phyloP scores from a whole-genome alignment of 179 eudicot species.

The Spergularia azorica region DNA sequence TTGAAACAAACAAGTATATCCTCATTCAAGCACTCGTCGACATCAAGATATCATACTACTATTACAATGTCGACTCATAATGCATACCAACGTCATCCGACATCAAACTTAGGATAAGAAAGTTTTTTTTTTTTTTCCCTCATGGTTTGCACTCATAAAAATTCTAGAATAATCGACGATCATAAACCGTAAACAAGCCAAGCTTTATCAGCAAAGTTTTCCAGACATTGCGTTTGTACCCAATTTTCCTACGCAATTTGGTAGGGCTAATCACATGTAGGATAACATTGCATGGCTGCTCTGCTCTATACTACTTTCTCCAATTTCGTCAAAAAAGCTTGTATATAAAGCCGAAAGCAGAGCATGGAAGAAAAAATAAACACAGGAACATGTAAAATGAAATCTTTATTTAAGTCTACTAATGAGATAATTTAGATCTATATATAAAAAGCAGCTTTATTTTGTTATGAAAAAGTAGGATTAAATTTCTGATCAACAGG shows the following conservation, averaged over 20 bases:
- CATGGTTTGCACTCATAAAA: constrained; percentile 13
- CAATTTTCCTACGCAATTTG: constrained; percentile 18
- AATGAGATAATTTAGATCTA: constrained; percentile 23
- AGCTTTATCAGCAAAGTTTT: constrained; percentile 22
- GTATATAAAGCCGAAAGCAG: constrained; percentile 29
- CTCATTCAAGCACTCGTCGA: not conserved
- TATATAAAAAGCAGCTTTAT: constrained; percentile 13
- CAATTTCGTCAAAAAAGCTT: constrained; percentile 23
- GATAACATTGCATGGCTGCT: constrained; percentile 18
- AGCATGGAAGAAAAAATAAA: not conserved
- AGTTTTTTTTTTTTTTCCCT: not conserved
- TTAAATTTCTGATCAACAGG: constrained; percentile 26
- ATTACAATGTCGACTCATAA: not conserved
- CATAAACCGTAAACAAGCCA: not conserved
- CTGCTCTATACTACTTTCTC: not conserved
- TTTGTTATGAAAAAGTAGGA: constrained; percentile 1
- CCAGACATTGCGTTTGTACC: constrained; percentile 16
- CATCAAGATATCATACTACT: not conserved
- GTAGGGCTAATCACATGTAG: constrained; percentile 30
- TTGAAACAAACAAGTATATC: too few species aligned
- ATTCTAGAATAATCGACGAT: not conserved
- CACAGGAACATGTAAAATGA: constrained; percentile 7
- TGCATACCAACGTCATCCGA: constrained; percentile 29
- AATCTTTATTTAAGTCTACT: not conserved
- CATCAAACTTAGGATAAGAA: constrained; percentile 22